A percentile compares a stretch with the other conserved stretches of the same genome.
Conservation (phyloP, 1,284 basidiomycete genomes). For the Rhodotorula sp. region DNA sequence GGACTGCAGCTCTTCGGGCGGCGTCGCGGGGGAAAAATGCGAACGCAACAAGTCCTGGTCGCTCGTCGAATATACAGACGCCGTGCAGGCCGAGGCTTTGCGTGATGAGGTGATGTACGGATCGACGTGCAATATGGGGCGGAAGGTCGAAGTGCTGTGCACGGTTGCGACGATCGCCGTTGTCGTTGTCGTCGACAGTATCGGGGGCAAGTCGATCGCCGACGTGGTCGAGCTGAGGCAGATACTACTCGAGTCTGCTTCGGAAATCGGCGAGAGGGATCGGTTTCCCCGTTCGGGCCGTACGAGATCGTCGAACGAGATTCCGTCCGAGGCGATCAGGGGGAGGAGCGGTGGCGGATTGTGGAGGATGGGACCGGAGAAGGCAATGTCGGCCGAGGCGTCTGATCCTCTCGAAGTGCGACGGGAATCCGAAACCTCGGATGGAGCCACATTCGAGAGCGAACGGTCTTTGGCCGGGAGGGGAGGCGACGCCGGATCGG, state of each 20-base stretch:
- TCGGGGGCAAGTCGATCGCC: neutral
- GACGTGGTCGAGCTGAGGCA: neutral
- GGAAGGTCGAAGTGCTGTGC: neutral
- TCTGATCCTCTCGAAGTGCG: neutral
- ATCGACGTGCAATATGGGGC: slow-evolving; percentile 13
- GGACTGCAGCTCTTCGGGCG: neutral
- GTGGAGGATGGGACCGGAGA: neutral
- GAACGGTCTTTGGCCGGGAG: neutral
- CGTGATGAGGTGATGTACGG: neutral
- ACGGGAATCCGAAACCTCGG: neutral
- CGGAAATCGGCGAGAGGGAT: neutral
- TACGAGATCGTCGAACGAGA: neutral
- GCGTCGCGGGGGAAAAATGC: slow-evolving; percentile 22
- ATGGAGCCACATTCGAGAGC: neutral
- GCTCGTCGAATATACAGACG: slow-evolving; percentile 16
- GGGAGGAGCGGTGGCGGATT: neutral
- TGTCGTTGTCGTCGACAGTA: neutral
- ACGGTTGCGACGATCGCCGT: neutral
- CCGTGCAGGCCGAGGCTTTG: neutral
- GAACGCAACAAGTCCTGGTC: neutral
- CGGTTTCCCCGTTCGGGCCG: neutral
- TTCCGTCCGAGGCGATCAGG: neutral
- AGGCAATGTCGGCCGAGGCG: neutral
- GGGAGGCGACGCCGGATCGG: neutral
- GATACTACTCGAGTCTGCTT: neutral